Conservation (phyloP, 176 grass and related monocot genomes). For the maize (Zea mays) region Zm-B73-REFERENCE-NAM-5.0 NC_050097.1:117266001-117266500, state of each 20-base stretch:
- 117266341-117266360: not conserved
- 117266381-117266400: not conserved
- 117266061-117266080: conserved; percentile 1
- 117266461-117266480: too few relatives aligned
- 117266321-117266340: conserved; percentile 3
- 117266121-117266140: conserved; percentile 43
- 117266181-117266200: conserved; percentile 56
- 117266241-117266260: conserved; percentile 9
- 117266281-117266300: not conserved
- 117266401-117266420: not conserved
- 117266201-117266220: conserved; percentile 32
- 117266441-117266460: too few relatives aligned
- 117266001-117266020: not conserved
- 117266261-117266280: not conserved
- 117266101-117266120: conserved; percentile 45
- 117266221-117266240: conserved; percentile 38
- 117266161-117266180: not conserved
- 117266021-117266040: not conserved
- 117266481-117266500: too few relatives aligned
- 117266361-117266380: not conserved
- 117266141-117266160: conserved; percentile 19
- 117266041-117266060: not conserved
- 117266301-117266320: not conserved
- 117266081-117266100: conserved; percentile 29
- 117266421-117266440: too few relatives aligned